These are phyloP conservation scores for Metschnikowia matae DNA, from an alignment of 805 yeast genomes.

Conservation along the genomic window DNA sequence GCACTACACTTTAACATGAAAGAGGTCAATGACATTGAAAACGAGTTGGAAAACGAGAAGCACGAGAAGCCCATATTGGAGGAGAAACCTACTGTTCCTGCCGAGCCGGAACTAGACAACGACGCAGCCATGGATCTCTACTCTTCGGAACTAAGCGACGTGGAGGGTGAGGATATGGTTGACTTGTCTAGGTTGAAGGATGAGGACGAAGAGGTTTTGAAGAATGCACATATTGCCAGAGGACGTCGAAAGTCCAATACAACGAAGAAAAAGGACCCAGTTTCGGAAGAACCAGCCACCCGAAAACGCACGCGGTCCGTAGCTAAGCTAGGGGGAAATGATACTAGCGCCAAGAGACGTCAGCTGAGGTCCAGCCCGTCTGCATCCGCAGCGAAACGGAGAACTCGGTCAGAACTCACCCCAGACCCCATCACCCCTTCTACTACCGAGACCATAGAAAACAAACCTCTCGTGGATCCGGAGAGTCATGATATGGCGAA, in stretches of 20 bases:
- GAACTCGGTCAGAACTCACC: constrained; percentile 18
- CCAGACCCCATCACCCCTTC: constrained; percentile 7
- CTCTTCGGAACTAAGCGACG: constrained; percentile 21
- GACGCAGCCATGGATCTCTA: constrained; percentile 6
- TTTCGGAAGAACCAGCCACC: constrained; percentile 6
- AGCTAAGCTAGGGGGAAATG: constrained; percentile 17
- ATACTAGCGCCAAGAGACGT: constrained; percentile 10
- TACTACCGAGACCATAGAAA: neutral
- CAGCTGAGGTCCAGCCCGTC: constrained; percentile 8
- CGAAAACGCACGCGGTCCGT: constrained; percentile 20
- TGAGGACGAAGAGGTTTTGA: constrained; percentile 11
- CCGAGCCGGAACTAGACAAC: neutral
- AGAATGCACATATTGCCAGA: neutral
- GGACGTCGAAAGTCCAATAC: constrained; percentile 8
- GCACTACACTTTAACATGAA: constrained; percentile 50
- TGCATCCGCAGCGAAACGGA: constrained; percentile 10
- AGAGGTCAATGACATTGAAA: constrained; percentile 54
- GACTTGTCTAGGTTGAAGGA: constrained; percentile 15
- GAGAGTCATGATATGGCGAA: constrained; percentile 4
- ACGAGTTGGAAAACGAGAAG: constrained; percentile 11
- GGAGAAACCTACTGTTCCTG: constrained; percentile 2
- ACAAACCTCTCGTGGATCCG: neutral
- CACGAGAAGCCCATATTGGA: neutral
- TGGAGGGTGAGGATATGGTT: constrained; percentile 15
- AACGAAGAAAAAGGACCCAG: constrained; percentile 8